Evolutionary conservation across 371 early-diverging fungal genomes (phyloP).

Genomic region (Mucor irregularis): DNA sequence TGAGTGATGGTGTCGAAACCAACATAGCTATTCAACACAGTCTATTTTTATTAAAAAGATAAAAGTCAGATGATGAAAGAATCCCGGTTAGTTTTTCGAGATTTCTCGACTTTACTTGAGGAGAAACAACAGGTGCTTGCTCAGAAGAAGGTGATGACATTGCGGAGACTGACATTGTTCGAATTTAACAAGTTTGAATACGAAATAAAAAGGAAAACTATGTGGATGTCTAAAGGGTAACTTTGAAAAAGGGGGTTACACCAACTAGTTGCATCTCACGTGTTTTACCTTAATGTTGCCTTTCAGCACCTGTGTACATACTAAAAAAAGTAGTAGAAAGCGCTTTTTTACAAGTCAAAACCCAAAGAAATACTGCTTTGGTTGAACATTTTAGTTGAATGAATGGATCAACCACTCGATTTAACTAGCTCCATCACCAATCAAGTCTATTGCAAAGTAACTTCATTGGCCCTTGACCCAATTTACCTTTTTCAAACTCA

Average conservation of each 20-base stretch:
- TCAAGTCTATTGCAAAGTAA: too few relatives aligned
- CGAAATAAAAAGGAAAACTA: conserved; percentile 2
- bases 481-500: too few relatives aligned
- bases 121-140: conserved; percentile 2
- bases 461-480: too few relatives aligned
- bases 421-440: too few relatives aligned
- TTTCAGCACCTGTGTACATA: conserved; percentile 2
- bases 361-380: too few relatives aligned
- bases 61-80: neutral
- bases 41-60: conserved; percentile 29
- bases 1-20: conserved; percentile 94
- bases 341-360: too few relatives aligned
- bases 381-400: too few relatives aligned
- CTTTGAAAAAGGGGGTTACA: neutral
- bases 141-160: conserved; percentile 24
- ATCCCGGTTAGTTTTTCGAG: neutral
- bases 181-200: too few relatives aligned
- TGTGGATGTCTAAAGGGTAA: neutral
- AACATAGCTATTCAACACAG: conserved; percentile 77
- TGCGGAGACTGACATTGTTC: conserved; percentile 9
- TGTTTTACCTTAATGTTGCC: neutral
- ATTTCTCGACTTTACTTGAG: conserved; percentile 2
- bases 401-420: too few relatives aligned
- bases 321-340: conserved; percentile 1
- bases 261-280: conserved; percentile 9